Conservation (phyloP, 1,284 basidiomycete species). For the Microbotryum silenes-acaulis region DNA sequence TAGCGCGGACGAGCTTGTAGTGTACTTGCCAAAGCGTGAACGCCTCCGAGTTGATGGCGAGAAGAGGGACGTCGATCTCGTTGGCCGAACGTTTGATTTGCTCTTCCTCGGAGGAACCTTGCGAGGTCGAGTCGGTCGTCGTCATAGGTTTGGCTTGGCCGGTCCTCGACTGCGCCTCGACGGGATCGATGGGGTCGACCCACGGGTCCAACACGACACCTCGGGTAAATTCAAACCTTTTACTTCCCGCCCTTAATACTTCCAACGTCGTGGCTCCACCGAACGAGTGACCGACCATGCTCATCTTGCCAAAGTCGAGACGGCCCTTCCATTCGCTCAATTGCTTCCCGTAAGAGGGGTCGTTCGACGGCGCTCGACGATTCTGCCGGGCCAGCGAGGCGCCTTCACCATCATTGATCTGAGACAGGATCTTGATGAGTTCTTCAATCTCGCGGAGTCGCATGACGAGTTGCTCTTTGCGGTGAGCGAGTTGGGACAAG, state of each 20-base stretch:
- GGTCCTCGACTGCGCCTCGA: background rate
- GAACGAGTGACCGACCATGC: constrained; percentile 37
- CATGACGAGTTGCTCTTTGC: constrained; percentile 46
- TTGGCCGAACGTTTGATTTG: background rate
- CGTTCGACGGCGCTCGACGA: constrained; percentile 10
- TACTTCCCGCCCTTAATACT: constrained; percentile 7
- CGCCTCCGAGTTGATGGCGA: constrained; percentile 45
- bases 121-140: background rate
- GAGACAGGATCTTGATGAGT: constrained; percentile 39
- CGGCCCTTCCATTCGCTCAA: constrained; percentile 33
- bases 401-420: constrained; percentile 37
- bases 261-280: constrained; percentile 35
- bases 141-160: background rate
- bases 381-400: constrained; percentile 20
- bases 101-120: background rate
- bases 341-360: background rate
- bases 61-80: constrained; percentile 40
- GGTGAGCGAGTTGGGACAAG: constrained; percentile 42
- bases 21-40: constrained; percentile 39
- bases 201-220: constrained; percentile 32
- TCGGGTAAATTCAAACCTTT: constrained; percentile 15
- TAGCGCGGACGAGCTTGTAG: constrained; percentile 35
- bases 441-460: constrained; percentile 44
- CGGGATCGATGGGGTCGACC: constrained; percentile 25
- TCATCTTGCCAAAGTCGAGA: constrained; percentile 28